Conservation (phyloP, 768 basidiomycete genomes). For the Neoboletus brunneissimus region DNA sequence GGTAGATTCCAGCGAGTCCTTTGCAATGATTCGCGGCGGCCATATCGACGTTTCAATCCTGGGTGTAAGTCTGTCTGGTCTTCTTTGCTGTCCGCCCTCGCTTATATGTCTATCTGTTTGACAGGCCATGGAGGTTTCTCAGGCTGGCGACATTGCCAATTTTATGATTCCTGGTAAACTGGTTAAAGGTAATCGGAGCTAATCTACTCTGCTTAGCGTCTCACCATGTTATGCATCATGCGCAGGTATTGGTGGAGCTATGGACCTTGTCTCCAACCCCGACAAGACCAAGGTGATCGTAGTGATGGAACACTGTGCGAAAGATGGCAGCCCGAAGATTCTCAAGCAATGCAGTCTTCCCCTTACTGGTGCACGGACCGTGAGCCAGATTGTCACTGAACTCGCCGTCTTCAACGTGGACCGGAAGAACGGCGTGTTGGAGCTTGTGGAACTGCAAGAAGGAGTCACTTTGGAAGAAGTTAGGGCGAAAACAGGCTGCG, state of each 20-base stretch:
- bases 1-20: constrained; percentile 83
- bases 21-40: constrained; percentile 97
- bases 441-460: constrained; percentile 78
- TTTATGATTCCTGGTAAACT: constrained; percentile 98
- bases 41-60: constrained; percentile 93
- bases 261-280: constrained; percentile 96
- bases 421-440: constrained; percentile 65
- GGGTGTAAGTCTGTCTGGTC: constrained; percentile 53
- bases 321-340: constrained; percentile 88
- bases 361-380: constrained; percentile 82
- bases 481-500: constrained; percentile 80
- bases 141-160: constrained; percentile 92
- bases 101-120: constrained; percentile 2
- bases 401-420: constrained; percentile 90
- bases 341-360: constrained; percentile 79
- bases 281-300: constrained; percentile 92
- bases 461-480: constrained; percentile 84
- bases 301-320: constrained; percentile 87
- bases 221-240: constrained; percentile 5
- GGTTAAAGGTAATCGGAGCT: constrained; percentile 57
- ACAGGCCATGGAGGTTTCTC: constrained; percentile 93
- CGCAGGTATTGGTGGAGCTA: constrained; percentile 89
- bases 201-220: neutral
- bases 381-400: constrained; percentile 92
- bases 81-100: neutral